A percentile compares a stretch with the other conserved stretches of the same genome.
phyloP scores from a whole-genome alignment of 129 eudicot species.

The Arctium lappa region DNA sequence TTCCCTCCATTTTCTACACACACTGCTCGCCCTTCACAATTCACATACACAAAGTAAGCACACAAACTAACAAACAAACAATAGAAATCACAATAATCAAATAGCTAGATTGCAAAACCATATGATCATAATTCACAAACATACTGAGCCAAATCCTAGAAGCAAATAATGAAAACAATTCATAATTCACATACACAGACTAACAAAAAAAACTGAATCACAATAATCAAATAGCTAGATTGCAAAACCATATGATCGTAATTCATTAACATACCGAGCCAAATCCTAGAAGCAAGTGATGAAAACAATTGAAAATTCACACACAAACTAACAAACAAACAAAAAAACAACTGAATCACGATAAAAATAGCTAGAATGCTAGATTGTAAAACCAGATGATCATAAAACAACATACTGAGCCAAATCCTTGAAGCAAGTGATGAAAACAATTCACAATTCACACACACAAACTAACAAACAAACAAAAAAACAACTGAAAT shows the following conservation, averaged over 20 bases:
- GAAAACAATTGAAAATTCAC: neutral
- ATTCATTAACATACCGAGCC: slow-evolving; percentile 47
- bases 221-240: neutral
- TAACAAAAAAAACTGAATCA: neutral
- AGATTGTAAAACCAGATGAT: no score
- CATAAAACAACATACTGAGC: slow-evolving; percentile 48
- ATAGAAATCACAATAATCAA: neutral
- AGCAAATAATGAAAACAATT: neutral
- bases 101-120: neutral
- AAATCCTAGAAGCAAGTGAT: slow-evolving; percentile 28
- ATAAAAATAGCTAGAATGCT: neutral
- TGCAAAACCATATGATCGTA: neutral
- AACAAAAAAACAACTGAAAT: neutral
- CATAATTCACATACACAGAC: neutral
- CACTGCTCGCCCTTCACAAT: slow-evolving; percentile 66
- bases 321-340: neutral
- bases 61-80: neutral
- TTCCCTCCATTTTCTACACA: slow-evolving; percentile 81
- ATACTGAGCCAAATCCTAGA: slow-evolving; percentile 76
- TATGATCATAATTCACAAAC: slow-evolving; percentile 19
- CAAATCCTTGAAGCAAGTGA: slow-evolving; percentile 26
- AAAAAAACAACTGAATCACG: neutral
- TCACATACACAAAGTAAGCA: neutral
- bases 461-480: neutral
- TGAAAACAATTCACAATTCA: slow-evolving; percentile 8